These are phyloP conservation scores for Boechera stricta DNA, from an alignment of 345 rosid genomes.

Conservation along the genomic window DNA sequence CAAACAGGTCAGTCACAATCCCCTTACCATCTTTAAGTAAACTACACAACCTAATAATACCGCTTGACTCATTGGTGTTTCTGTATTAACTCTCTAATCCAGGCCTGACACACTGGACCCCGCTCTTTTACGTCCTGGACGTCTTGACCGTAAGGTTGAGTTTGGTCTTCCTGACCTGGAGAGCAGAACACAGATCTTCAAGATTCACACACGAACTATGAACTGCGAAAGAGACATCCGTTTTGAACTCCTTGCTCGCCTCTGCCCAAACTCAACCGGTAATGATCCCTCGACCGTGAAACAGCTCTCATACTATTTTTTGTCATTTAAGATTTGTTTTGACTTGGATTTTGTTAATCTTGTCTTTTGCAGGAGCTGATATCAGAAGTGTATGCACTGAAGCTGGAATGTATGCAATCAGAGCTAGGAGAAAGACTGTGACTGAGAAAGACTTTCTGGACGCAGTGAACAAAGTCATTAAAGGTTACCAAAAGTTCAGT, in stretches of 20 bases:
- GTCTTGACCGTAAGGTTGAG: slow-evolving; percentile 94
- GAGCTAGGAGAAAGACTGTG: slow-evolving; percentile 91
- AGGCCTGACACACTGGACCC: slow-evolving; percentile 98
- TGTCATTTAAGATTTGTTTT: slow-evolving; percentile 9
- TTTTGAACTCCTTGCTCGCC: slow-evolving; percentile 93
- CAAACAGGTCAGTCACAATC: slow-evolving; percentile 71
- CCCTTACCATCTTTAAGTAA: neutral
- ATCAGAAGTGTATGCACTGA: slow-evolving; percentile 96
- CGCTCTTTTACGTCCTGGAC: slow-evolving; percentile 90
- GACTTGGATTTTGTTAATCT: slow-evolving; percentile 4
- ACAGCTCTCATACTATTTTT: neutral
- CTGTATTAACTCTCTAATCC: neutral
- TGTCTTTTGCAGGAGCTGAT: slow-evolving; percentile 71
- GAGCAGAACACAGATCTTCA: slow-evolving; percentile 90
- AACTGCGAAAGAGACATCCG: slow-evolving; percentile 90
- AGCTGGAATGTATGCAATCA: slow-evolving; percentile 93
- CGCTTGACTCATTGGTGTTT: neutral
- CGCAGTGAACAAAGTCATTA: slow-evolving; percentile 97
- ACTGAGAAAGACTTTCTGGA: slow-evolving; percentile 96
- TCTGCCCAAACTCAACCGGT: slow-evolving; percentile 95
- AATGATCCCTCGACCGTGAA: slow-evolving; percentile 15
- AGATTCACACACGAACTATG: slow-evolving; percentile 94
- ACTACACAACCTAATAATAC: neutral
- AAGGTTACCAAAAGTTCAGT: slow-evolving; percentile 95
- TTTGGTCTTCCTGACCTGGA: slow-evolving; percentile 94